Base-by-base conservation (phyloP, 495 filamentous ascomycete genomes). In the Poronia punctata region DNA sequence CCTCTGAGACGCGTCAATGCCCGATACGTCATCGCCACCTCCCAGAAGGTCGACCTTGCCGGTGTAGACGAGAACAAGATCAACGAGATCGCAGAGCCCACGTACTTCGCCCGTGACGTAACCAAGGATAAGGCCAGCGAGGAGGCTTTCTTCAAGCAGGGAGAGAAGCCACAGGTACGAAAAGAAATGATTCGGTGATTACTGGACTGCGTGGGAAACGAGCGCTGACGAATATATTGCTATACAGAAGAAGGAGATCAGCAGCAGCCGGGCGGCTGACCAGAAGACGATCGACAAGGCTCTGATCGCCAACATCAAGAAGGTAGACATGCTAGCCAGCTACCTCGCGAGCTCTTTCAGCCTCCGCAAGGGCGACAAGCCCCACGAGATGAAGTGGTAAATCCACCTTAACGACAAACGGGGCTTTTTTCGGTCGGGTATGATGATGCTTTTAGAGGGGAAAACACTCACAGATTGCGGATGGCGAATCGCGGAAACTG, bases 141-240 rank as follows among this genome's bases (percentile, higher is more conserved):
- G 68, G 92, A 96, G 70, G 86, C 93, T 61, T 97, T 99, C 81
- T 97, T 96, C 79, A 85, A 88, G 74, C 86, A 95, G 74, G 89
- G 88, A 60, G 86, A 95, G 79, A 93, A 92, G 78, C 72, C 83
- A 57, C 76, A 96, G 88, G 90, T 97, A 75, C 53, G 84, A 75
- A 48, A 18, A 26, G n/a, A n/a, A n/a, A n/a, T n/a, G n/a, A 11
- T 40, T 19, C 17, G 35, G 39, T 31, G 42, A 23, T 20, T 24
- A 20, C n/a, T n/a, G 20, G 38, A 33, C 11, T 6, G 8, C 8
- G 5, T 7, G 41, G 16, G 19, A 16, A 38, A 15, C 33, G 20
- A 19, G 25, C 23, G 20, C 32, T 48, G 31, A 49, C 40, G 23
- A 26, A 38, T 1, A 39, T 33, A 27, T 27, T 44, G 32, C 61